phyloP scores from a whole-genome alignment of 2,329 filamentous ascomycete genomes.

The Teratosphaeria gauchensis region DNA sequence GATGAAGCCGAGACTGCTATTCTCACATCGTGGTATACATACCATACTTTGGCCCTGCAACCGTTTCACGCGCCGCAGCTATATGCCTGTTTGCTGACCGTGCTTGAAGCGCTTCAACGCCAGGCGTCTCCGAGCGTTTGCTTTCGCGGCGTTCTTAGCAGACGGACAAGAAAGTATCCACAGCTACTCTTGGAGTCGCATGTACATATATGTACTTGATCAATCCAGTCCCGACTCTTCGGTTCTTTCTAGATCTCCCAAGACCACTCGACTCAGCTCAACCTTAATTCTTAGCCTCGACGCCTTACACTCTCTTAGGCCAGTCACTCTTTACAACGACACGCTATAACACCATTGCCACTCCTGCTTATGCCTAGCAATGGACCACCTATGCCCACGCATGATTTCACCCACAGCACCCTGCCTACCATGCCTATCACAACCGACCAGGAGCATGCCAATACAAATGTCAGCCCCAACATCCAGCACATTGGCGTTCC shows the following conservation, averaged over 20 bases:
- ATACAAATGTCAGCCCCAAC: not conserved
- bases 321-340: not conserved
- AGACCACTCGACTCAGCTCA: not conserved
- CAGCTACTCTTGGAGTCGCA: not conserved
- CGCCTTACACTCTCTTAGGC: not conserved
- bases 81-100: not conserved
- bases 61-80: not conserved
- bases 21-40: not conserved
- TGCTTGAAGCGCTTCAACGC: not conserved
- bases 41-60: not conserved
- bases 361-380: slow-evolving; percentile 2
- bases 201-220: not conserved
- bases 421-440: slow-evolving; percentile 22
- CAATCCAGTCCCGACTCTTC: not conserved
- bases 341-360: not conserved
- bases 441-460: not conserved
- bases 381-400: slow-evolving; percentile 24
- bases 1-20: not conserved
- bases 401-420: slow-evolving; percentile 19
- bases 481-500: not conserved
- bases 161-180: not conserved
- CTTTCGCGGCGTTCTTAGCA: not conserved
- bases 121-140: not conserved
- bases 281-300: not conserved
- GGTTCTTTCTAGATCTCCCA: not conserved